A percentile compares a stretch with the other conserved stretches of the same genome.
These are phyloP conservation scores for Pisolithus albus DNA, from an alignment of 768 basidiomycete species.

Conservation along the genomic window DNA sequence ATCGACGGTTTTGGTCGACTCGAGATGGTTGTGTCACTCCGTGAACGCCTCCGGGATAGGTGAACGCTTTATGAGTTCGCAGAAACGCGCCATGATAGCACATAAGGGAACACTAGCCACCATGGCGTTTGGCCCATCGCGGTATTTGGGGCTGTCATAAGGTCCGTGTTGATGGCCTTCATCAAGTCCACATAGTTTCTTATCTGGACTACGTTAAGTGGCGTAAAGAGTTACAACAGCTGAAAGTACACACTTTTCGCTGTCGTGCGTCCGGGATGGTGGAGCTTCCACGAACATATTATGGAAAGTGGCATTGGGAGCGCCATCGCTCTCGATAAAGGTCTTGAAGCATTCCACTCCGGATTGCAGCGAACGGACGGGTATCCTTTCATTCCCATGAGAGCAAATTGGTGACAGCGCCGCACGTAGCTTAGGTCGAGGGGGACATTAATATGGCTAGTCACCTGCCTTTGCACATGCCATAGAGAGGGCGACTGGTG, in stretches of 20 bases:
- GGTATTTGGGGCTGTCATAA: background rate
- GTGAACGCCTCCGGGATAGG: no score
- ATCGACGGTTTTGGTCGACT: no score
- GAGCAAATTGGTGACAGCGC: conserved; percentile 15
- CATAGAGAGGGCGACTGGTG: background rate
- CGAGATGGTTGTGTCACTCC: no score
- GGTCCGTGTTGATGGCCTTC: background rate
- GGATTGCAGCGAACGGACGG: no score
- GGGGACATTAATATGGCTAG: background rate
- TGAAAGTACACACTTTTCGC: conserved; percentile 3
- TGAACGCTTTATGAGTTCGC: no score
- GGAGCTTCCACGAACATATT: conserved; percentile 18
- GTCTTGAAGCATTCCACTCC: no score
- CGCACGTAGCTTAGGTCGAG: background rate
- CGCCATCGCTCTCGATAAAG: conserved; percentile 16
- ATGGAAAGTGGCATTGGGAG: conserved; percentile 15
- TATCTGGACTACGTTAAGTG: background rate
- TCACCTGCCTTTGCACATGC: no score
- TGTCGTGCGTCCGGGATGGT: background rate
- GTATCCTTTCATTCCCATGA: no score
- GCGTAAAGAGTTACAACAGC: background rate
- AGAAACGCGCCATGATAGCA: background rate
- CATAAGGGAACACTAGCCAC: background rate
- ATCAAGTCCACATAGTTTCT: background rate
- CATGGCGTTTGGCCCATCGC: background rate